Base-by-base conservation (phyloP, 75 land plant genomes). In the Pinus albicaulis region DNA sequence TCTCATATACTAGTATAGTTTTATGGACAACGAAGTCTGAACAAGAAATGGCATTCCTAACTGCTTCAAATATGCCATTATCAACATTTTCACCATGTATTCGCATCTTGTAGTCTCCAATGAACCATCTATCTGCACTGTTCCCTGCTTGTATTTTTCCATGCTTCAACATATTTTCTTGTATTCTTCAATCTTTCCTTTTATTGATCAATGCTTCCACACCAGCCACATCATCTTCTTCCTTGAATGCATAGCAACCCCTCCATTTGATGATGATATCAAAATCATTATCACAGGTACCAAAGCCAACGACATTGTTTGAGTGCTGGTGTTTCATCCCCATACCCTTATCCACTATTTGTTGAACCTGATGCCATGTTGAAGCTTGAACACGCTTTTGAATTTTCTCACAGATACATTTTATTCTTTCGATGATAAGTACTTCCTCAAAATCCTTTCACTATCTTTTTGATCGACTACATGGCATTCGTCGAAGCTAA, bases 231-330 rank as follows among this genome's bases (percentile, higher is more conserved):
- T 71, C 74, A 57, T 72, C 80, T 36, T 72, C 75, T 31, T 55
- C 60, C 48, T 72, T 74, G 59, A 71, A 72, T 52, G 63, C 80
- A 78, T 72, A 71, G 74, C 80, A 72, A 4, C 56, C 60, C 28
- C 72, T 78, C 80, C 80, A 78, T 26, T 73, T 73, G 6, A 78
- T 72, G 38, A 78, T 57, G 20, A 71, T 64, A 56, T 57, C 26
- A 28, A 57, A 78, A 55, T 78, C 74, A 56, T 68, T 70, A 20
- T 41, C 31, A 24, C 19, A 7, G 23, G 73, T 48, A 71, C 28
- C 25, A 48, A 56, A 71, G 48, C 56, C 26, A 48, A 14, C 73
- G 53, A 20, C 73, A 71, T 13, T 11, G 16, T 52, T 25, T 52
- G 56, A 71, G 1, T 71, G n/a, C 17, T 36, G 69, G 68, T 10